Conservation (phyloP, 306 rosid genomes). For the Glycine soja region DNA sequence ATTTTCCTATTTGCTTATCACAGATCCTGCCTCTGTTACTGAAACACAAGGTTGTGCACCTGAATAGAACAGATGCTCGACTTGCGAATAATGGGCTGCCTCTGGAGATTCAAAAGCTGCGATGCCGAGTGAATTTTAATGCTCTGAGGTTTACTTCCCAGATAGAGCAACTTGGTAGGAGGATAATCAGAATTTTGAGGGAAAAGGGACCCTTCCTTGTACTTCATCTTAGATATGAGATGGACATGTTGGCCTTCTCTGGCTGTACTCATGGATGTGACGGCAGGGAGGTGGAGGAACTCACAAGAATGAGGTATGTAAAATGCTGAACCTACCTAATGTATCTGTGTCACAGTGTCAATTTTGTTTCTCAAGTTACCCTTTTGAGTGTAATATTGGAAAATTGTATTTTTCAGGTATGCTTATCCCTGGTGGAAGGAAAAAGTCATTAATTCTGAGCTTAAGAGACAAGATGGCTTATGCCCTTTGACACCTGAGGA, state of each 20-base stretch:
- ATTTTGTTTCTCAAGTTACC: constrained; percentile 6
- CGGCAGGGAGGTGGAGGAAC: constrained; percentile 69
- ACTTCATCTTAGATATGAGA: constrained; percentile 96
- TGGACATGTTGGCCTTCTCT: constrained; percentile 98
- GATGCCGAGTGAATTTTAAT: constrained; percentile 80
- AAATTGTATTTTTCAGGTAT: constrained; percentile 61
- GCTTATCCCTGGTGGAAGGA: constrained; percentile 92
- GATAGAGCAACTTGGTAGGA: constrained; percentile 80
- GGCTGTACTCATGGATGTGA: constrained; percentile 92
- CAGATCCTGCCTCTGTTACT: constrained; percentile 82
- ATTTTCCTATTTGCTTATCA: constrained; percentile 3
- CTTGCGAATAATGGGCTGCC: constrained; percentile 83
- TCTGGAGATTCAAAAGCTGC: constrained; percentile 73
- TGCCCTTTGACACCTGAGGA: constrained; percentile 97
- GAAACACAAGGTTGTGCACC: constrained; percentile 82
- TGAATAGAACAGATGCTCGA: constrained; percentile 83
- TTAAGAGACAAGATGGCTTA: constrained; percentile 79
- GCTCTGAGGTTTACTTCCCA: constrained; percentile 82
- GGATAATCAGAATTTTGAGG: constrained; percentile 74
- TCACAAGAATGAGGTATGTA: constrained; percentile 79
- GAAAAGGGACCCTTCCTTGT: constrained; percentile 89
- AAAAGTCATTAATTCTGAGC: constrained; percentile 79
- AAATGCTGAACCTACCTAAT: neutral
- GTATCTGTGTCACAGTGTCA: neutral
- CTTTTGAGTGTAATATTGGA: constrained; percentile 18